Percentiles rank a stretch among this genome's conserved stretches.
Evolutionary conservation across 2,329 filamentous ascomycete genomes (phyloP).

Genomic region (Fusarium keratoplasticum): DNA sequence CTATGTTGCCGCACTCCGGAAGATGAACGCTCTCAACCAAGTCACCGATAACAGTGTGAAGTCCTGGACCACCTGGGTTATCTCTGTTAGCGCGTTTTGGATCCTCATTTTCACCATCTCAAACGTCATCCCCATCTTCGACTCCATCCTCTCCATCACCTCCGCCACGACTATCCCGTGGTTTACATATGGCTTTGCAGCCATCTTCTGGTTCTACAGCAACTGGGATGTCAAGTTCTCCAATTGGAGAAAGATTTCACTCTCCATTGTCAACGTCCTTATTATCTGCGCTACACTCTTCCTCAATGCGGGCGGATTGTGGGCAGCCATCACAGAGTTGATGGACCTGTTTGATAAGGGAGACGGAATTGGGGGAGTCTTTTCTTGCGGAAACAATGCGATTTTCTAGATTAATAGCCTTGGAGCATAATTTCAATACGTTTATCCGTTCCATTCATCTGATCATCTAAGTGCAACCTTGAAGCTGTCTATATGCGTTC

Average conservation of each 20-base stretch:
- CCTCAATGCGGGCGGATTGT: conserved; percentile 42
- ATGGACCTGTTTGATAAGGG: conserved; percentile 31
- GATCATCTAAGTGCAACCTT: background rate
- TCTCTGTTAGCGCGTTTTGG: conserved; percentile 38
- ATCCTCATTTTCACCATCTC: conserved; percentile 42
- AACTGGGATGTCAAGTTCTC: conserved; percentile 35
- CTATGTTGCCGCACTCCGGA: conserved; percentile 30
- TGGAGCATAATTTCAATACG: background rate
- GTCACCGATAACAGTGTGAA: conserved; percentile 37
- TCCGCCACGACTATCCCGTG: conserved; percentile 42
- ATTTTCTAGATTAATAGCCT: conserved; percentile 17
- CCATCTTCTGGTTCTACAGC: conserved; percentile 42
- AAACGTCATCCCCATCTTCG: conserved; percentile 46
- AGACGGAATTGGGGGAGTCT: conserved; percentile 34
- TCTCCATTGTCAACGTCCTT: conserved; percentile 32
- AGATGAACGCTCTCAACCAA: conserved; percentile 32
- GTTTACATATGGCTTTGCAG: conserved; percentile 42
- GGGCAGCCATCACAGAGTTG: conserved; percentile 39
- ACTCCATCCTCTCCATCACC: conserved; percentile 44
- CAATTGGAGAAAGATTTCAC: conserved; percentile 30
- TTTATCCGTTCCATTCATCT: background rate
- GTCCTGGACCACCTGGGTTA: conserved; percentile 44
- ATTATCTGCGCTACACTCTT: conserved; percentile 38
- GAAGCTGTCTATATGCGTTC: background rate
- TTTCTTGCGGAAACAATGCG: conserved; percentile 38